A percentile compares a stretch with the other conserved stretches of the same genome.
Evolutionary conservation across 2,329 filamentous ascomycete genomes (phyloP).

Genomic region (Coniochaeta hoffmannii): DNA sequence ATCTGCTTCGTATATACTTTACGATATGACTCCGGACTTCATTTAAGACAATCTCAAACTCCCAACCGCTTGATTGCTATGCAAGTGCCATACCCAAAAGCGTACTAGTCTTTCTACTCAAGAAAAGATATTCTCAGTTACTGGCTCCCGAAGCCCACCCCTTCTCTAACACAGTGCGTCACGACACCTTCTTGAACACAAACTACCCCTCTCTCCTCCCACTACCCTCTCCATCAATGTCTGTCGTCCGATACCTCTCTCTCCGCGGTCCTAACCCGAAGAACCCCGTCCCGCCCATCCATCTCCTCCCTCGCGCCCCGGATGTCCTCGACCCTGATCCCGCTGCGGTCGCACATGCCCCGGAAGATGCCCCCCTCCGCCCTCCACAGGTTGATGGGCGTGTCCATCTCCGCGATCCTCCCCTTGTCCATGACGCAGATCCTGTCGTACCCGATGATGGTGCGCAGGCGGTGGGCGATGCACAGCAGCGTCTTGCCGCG

Average conservation of each 20-base stretch:
- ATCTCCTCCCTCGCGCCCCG: constrained; percentile 30
- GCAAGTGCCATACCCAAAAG: not conserved
- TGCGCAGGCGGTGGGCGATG: constrained; percentile 86
- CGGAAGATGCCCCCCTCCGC: constrained; percentile 68
- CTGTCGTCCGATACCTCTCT: no score
- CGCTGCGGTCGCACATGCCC: constrained; percentile 82
- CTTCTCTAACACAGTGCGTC: constrained; percentile 1
- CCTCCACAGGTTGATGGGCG: constrained; percentile 66
- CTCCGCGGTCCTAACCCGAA: not conserved
- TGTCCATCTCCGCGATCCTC: constrained; percentile 77
- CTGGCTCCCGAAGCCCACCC: no score
- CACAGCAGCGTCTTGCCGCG: constrained; percentile 80
- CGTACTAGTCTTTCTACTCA: no score
- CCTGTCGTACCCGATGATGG: constrained; percentile 88
- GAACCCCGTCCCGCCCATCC: constrained; percentile 5
- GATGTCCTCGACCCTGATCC: constrained; percentile 58
- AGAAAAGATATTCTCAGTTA: no score
- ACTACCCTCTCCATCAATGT: constrained; percentile 10
- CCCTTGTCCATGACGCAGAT: constrained; percentile 97
- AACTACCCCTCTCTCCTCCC: constrained; percentile 3
- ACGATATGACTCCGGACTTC: no score
- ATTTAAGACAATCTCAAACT: no score
- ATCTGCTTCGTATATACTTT: not conserved
- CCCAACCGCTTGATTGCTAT: no score
- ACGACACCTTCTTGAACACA: constrained; percentile 4